Evolutionary conservation across 495 filamentous ascomycete genomes (phyloP), one percentile per base, ranked within the genome.

Genomic region (Lepraria neglecta): DNA sequence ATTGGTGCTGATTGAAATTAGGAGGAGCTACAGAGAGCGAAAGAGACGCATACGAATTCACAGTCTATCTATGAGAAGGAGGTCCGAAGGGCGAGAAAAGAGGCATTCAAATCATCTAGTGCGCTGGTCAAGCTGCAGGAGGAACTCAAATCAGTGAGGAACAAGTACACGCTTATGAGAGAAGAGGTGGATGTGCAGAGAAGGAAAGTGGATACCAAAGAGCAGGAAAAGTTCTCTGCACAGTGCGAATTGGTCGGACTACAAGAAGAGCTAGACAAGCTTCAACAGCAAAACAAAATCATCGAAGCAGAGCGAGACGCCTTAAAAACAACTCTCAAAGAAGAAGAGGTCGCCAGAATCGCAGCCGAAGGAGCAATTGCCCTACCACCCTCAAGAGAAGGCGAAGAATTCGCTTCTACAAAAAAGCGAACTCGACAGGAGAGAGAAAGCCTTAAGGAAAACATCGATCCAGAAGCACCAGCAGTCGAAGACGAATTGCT

Each of bases 61-160:
- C 79, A 87, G 69, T 69, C 82, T 27, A 73, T 91, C 30, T 92
- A 88, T 76, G 89, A 95, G 72, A 95, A 94, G 67, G 90, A 95
- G 69, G 84, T 92, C 42, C 77, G 88, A 50, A 83, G 87, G 52
- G 82, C 86, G n/a, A 78, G 88, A 35, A 95, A 92, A 71, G 90
- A 94, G 66, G 85, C 86, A 0, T 95, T 90, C 76, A 92, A 90
- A 54, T 82, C 87, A 4, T 89, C 89, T 14, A 91, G 89, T 15
- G 74, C 77, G 3, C 68, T 89, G 15, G 86, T 94, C 24, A 90
- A 95, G 67, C 65, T 85, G 14, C 90, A 95, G 69, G 89, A 95
- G 63, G 90, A 96, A 67, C 73, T 92, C 59, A 92, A 92, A 67
- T 73, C 86, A 5, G 73, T 80, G 3, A 83, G 86, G 60, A 78